A percentile compares a stretch with the other conserved stretches of the same genome.
phyloP scores from a whole-genome alignment of 2,329 filamentous ascomycete genomes.

The Pyrenochaeta sp. region DNA sequence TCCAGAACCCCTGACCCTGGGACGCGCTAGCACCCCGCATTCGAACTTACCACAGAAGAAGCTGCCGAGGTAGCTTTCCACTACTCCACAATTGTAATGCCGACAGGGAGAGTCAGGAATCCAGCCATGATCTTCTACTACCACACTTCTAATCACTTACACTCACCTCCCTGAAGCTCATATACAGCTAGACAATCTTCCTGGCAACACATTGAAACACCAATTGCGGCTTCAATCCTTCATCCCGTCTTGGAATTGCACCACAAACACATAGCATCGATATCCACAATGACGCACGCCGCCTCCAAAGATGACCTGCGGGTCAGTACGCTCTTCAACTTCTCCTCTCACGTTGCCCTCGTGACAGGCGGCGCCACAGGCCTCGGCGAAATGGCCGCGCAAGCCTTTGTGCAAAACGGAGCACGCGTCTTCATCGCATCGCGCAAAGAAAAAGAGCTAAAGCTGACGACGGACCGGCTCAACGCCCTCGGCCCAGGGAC shows the following conservation, averaged over 20 bases:
- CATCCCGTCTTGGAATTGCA: neutral
- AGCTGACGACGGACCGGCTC: conserved; percentile 56
- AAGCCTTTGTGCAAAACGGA: conserved; percentile 62
- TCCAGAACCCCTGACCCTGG: neutral
- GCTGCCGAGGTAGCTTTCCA: conserved; percentile 27
- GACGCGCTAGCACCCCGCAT: conserved; percentile 9
- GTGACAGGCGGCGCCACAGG: conserved; percentile 62
- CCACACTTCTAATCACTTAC: neutral
- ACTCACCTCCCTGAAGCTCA: neutral
- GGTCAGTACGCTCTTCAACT: conserved; percentile 46
- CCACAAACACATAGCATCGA: neutral
- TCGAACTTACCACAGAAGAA: neutral
- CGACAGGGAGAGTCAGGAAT: conserved; percentile 24
- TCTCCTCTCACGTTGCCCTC: conserved; percentile 54
- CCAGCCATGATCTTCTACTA: neutral
- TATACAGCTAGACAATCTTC: neutral
- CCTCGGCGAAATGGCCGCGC: conserved; percentile 64
- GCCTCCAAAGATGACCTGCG: conserved; percentile 44
- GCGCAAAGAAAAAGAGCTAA: conserved; percentile 61
- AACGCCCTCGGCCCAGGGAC: conserved; percentile 62
- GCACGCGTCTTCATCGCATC: conserved; percentile 64
- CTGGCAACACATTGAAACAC: neutral
- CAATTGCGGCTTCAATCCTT: neutral
- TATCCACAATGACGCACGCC: conserved; percentile 37
- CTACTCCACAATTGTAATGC: conserved; percentile 18